Conservation (phyloP, 371 early-diverging fungal genomes). For the Mortierella sp. region DNA sequence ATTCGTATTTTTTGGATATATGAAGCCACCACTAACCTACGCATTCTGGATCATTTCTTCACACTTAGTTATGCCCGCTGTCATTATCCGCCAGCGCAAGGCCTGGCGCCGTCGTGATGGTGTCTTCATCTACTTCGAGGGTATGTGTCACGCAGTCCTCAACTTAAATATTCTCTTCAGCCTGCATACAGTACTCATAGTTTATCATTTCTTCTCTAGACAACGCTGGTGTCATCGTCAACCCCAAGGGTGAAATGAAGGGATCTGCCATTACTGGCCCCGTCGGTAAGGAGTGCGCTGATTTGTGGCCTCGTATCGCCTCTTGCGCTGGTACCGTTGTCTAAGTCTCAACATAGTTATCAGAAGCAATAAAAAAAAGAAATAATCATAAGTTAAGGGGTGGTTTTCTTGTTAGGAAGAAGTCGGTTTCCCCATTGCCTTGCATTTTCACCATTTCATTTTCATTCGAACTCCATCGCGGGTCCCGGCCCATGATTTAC, state of each 20-base stretch:
- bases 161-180: not conserved
- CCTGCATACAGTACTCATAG: not conserved
- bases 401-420: not conserved
- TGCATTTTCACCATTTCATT: constrained; percentile 2
- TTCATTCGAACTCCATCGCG: constrained; percentile 14
- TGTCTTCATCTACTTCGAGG: constrained; percentile 98
- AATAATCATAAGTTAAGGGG: constrained; percentile 3
- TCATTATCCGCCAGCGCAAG: constrained; percentile 99
- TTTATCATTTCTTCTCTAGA: constrained; percentile 61
- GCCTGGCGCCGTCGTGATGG: constrained; percentile 99
- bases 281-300: constrained; percentile 99
- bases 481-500: constrained; percentile 16
- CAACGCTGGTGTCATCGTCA: constrained; percentile 98
- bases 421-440: not conserved
- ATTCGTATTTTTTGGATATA: not conserved
- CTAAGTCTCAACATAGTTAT: constrained; percentile 52
- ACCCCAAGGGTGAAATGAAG: constrained; percentile 99
- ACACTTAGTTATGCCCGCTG: constrained; percentile 94
- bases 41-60: not conserved
- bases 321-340: constrained; percentile 95
- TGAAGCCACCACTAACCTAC: not conserved
- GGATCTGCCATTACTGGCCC: constrained; percentile 99
- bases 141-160: constrained; percentile 58
- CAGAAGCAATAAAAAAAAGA: constrained; percentile 4
- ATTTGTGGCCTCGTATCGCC: constrained; percentile 99